Percentiles rank a stretch among this genome's conserved stretches.
phyloP scores from a whole-genome alignment of 331 rosid species.

The Cydonia oblonga region DNA sequence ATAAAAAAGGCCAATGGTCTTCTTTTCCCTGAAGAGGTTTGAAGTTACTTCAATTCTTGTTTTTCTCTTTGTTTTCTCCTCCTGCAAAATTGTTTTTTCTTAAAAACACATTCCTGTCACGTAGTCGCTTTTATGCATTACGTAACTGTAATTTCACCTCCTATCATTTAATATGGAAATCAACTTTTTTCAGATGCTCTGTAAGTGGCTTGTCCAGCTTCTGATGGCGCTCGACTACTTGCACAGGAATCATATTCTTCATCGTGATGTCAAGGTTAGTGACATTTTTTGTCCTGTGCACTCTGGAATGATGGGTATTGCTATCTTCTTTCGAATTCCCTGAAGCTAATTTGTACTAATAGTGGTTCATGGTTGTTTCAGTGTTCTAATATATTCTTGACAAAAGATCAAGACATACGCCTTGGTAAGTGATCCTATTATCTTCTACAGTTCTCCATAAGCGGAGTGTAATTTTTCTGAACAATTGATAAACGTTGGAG shows the following conservation, averaged over 20 bases:
- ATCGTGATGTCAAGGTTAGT: conserved; percentile 93
- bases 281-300: background rate
- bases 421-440: conserved; percentile 54
- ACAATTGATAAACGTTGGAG: conserved; percentile 22
- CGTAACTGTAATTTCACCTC: background rate
- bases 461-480: conserved; percentile 23
- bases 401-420: conserved; percentile 86
- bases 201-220: conserved; percentile 99
- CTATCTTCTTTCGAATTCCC: conserved; percentile 10
- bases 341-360: conserved; percentile 22
- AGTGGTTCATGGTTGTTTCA: conserved; percentile 26
- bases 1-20: conserved; percentile 64
- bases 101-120: background rate
- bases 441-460: background rate
- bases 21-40: conserved; percentile 88
- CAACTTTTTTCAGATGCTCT: conserved; percentile 54
- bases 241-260: conserved; percentile 94
- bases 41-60: background rate
- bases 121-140: background rate
- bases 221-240: conserved; percentile 98
- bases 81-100: background rate
- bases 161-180: background rate
- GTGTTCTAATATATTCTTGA: conserved; percentile 98
- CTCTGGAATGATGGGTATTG: background rate
- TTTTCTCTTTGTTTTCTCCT: background rate